Evolutionary conservation across 495 filamentous ascomycete species (phyloP).

Genomic region (Hypoxylon cercidicola): DNA sequence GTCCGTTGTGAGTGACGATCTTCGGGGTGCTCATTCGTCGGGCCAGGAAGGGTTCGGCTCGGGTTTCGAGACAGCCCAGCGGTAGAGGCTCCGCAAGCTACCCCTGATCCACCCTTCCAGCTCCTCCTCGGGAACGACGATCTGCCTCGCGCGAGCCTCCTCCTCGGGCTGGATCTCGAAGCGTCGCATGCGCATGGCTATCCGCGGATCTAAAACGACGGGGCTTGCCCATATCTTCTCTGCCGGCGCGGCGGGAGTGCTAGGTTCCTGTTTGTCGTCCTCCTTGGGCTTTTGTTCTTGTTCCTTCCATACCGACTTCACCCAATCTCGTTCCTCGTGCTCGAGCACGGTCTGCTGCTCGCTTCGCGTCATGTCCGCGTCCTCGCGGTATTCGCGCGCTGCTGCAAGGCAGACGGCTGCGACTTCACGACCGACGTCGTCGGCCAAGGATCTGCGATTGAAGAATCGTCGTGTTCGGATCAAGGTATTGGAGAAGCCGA

Average conservation of each 20-base stretch:
- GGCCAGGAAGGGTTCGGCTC: slow-evolving; percentile 41
- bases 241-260: slow-evolving; percentile 30
- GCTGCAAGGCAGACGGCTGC: slow-evolving; percentile 82
- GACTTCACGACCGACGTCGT: slow-evolving; percentile 87
- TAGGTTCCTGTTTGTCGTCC: slow-evolving; percentile 48
- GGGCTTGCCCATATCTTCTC: slow-evolving; percentile 81
- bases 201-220: slow-evolving; percentile 80
- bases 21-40: slow-evolving; percentile 23
- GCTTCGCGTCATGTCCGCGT: slow-evolving; percentile 47
- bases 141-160: slow-evolving; percentile 70
- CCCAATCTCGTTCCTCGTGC: slow-evolving; percentile 87
- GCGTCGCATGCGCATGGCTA: slow-evolving; percentile 81
- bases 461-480: slow-evolving; percentile 89
- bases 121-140: slow-evolving; percentile 72
- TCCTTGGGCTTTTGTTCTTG: slow-evolving; percentile 76
- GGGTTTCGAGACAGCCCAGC: slow-evolving; percentile 52
- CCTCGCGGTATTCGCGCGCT: slow-evolving; percentile 59
- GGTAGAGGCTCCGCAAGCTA: slow-evolving; percentile 54
- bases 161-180: slow-evolving; percentile 74
- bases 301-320: slow-evolving; percentile 78
- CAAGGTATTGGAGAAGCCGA: slow-evolving; percentile 93
- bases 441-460: slow-evolving; percentile 84
- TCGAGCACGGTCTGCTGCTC: slow-evolving; percentile 79
- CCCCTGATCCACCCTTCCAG: slow-evolving; percentile 71
- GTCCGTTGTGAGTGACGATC: neutral